Conservation (phyloP, 345 rosid genomes). For the Camelina laxa region DNA sequence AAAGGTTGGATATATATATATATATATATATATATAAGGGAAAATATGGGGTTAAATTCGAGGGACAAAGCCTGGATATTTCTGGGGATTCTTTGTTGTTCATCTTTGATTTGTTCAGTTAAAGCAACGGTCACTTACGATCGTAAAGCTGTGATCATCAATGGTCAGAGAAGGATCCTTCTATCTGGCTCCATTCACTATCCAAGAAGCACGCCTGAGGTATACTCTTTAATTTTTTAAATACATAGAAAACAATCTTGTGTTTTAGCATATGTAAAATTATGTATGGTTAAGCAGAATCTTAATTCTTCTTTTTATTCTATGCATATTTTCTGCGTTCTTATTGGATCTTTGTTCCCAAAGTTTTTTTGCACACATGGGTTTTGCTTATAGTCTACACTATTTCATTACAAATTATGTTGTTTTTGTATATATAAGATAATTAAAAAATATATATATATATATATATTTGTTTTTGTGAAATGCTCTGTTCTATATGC, state of each 20-base stretch:
- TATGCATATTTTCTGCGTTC: background rate
- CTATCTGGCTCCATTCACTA: slow-evolving; percentile 71
- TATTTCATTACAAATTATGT: background rate
- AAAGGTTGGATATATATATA: background rate
- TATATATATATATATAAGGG: background rate
- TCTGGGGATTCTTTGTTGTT: slow-evolving; percentile 39
- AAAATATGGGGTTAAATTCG: slow-evolving; percentile 14
- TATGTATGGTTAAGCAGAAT: background rate
- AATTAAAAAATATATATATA: background rate
- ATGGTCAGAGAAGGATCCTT: slow-evolving; percentile 59
- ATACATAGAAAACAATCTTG: background rate
- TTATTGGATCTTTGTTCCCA: slow-evolving; percentile 1
- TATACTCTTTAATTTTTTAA: background rate
- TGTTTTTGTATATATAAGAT: background rate
- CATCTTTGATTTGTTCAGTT: slow-evolving; percentile 36
- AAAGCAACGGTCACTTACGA: slow-evolving; percentile 50
- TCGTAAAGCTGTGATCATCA: slow-evolving; percentile 55
- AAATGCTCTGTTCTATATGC: slow-evolving; percentile 32
- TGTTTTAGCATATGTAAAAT: background rate
- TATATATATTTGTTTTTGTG: too few relatives aligned
- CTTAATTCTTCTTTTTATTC: background rate
- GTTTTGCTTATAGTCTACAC: slow-evolving; percentile 27
- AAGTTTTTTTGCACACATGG: slow-evolving; percentile 1
- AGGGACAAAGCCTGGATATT: slow-evolving; percentile 21
- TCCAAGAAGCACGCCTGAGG: slow-evolving; percentile 70